These are phyloP conservation scores for Crassisporium funariophilum DNA, from an alignment of 768 basidiomycete species.

Conservation along the genomic window DNA sequence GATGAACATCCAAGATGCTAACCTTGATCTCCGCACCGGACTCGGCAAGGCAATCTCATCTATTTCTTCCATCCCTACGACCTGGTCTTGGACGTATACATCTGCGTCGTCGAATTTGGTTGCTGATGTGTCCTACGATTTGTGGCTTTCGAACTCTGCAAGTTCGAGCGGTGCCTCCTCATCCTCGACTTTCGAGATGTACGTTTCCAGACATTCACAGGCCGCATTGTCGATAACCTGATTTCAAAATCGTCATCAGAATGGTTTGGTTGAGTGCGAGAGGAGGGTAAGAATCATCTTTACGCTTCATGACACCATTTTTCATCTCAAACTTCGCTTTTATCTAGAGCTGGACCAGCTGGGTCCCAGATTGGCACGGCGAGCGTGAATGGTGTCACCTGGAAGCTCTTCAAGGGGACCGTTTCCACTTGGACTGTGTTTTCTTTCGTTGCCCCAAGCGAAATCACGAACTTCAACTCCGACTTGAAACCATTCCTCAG, in stretches of 20 bases:
- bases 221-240: neutral
- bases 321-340: neutral
- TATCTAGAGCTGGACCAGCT: conserved; percentile 31
- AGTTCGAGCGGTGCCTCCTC: conserved; percentile 29
- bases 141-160: conserved; percentile 33
- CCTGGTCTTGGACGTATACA: conserved; percentile 34
- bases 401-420: conserved; percentile 35
- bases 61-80: conserved; percentile 34
- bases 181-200: conserved; percentile 34
- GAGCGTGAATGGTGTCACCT: conserved; percentile 28
- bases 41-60: conserved; percentile 27
- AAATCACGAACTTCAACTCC: conserved; percentile 36
- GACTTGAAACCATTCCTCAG: conserved; percentile 37
- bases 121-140: conserved; percentile 37
- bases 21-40: conserved; percentile 32
- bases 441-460: conserved; percentile 36
- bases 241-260: conserved; percentile 13
- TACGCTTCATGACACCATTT: neutral
- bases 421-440: conserved; percentile 35
- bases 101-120: conserved; percentile 32
- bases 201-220: conserved; percentile 3
- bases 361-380: conserved; percentile 33
- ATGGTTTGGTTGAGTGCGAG: conserved; percentile 38
- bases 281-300: conserved; percentile 27
- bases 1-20: conserved; percentile 25